Conservation (phyloP, 2,329 filamentous ascomycete genomes). For the Bipolaris victoriae region DNA sequence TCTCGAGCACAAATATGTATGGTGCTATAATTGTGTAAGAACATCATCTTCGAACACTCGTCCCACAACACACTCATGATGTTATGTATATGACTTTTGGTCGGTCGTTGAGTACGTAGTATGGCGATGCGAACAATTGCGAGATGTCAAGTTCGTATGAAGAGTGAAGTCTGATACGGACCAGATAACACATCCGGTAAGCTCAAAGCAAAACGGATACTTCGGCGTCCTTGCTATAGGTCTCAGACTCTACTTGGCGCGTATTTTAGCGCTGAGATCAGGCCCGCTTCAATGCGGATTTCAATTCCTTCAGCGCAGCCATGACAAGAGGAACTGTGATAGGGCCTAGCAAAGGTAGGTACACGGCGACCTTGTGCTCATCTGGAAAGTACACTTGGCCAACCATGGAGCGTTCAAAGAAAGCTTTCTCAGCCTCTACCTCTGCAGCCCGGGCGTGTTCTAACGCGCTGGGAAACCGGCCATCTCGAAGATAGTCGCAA, state of each 20-base stretch:
- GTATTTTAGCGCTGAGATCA: constrained; percentile 9
- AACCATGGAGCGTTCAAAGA: constrained; percentile 99
- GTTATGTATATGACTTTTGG: not conserved
- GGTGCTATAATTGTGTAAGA: not conserved
- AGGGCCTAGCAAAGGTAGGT: constrained; percentile 87
- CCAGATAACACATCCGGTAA: not conserved
- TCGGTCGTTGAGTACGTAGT: not conserved
- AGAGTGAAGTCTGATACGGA: not conserved
- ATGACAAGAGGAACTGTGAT: constrained; percentile 89
- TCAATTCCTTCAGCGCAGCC: constrained; percentile 75
- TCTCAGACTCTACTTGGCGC: not conserved
- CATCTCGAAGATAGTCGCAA: constrained; percentile 71
- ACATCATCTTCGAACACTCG: not conserved
- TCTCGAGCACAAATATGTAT: not conserved
- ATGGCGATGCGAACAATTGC: not conserved
- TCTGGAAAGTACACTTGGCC: constrained; percentile 98
- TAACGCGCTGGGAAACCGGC: constrained; percentile 69
- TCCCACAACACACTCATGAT: not conserved
- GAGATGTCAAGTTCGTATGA: not conserved
- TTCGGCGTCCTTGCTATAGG: not conserved
- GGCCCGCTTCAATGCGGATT: constrained; percentile 27
- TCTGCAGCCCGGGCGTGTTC: constrained; percentile 84
- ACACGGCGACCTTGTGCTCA: constrained; percentile 97
- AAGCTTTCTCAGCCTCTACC: constrained; percentile 86
- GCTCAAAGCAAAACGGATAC: not conserved